phyloP scores from a whole-genome alignment of 129 eudicot species.

The Mikania micrantha region DNA sequence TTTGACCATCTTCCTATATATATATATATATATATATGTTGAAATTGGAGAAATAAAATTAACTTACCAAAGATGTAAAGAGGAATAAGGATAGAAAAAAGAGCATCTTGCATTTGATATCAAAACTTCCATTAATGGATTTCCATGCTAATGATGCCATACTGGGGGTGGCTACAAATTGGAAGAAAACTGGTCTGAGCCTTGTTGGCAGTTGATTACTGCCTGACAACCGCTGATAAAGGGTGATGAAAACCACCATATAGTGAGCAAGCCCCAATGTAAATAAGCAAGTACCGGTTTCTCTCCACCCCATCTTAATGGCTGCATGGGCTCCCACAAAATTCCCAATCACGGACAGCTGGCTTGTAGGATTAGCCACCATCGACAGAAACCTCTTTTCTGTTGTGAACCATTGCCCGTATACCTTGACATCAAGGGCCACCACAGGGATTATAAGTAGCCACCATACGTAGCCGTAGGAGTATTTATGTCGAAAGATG shows the following conservation, averaged over 20 bases:
- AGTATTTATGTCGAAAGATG: conserved; percentile 7
- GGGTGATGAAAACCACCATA: conserved; percentile 68
- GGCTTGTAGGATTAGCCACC: conserved; percentile 86
- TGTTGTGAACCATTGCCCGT: conserved; percentile 88
- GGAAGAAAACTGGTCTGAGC: conserved; percentile 75
- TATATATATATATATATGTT: no score
- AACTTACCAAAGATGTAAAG: conserved; percentile 65
- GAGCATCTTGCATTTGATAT: conserved; percentile 53
- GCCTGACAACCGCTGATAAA: conserved; percentile 64
- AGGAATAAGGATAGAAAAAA: conserved; percentile 80
- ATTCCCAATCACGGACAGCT: conserved; percentile 66
- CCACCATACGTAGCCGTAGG: conserved; percentile 39
- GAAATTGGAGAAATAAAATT: background rate
- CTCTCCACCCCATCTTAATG: conserved; percentile 70
- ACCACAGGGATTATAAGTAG: conserved; percentile 43
- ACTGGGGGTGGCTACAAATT: conserved; percentile 80
- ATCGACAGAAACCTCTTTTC: conserved; percentile 54
- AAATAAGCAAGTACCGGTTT: conserved; percentile 56
- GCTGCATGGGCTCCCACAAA: conserved; percentile 71
- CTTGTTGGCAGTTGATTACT: conserved; percentile 41
- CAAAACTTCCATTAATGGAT: conserved; percentile 60
- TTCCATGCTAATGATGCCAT: conserved; percentile 75
- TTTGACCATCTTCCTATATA: no score
- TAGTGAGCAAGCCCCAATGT: conserved; percentile 66
- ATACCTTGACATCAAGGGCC: conserved; percentile 64